phyloP scores from a whole-genome alignment of 371 early-diverging fungal species.

The Mortierella sp. region DNA sequence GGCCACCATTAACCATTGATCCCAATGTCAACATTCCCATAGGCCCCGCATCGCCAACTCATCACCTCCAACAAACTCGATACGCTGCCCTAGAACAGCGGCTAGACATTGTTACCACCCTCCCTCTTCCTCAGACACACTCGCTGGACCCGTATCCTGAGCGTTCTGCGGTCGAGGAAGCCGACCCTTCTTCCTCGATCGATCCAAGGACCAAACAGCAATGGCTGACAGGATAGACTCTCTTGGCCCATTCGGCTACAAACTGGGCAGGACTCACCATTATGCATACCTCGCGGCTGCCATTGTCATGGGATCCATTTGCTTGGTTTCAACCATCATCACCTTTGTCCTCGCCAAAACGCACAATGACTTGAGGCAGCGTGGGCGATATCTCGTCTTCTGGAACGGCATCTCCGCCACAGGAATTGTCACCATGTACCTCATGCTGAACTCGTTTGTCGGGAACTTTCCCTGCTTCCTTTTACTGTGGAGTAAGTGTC shows the following conservation, averaged over 20 bases:
- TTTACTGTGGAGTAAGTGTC: constrained; percentile 43
- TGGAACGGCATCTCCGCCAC: constrained; percentile 52
- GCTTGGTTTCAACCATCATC: constrained; percentile 30
- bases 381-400: constrained; percentile 48
- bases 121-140: too few relatives aligned
- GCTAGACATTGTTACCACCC: too few relatives aligned
- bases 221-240: neutral
- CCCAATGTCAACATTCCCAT: neutral
- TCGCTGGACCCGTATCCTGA: neutral
- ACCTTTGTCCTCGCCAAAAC: constrained; percentile 41
- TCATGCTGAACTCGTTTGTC: constrained; percentile 46
- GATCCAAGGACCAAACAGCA: constrained; percentile 11
- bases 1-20: neutral
- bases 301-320: constrained; percentile 35
- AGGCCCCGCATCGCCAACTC: neutral
- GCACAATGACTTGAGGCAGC: constrained; percentile 49
- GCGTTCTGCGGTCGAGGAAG: neutral
- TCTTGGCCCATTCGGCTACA: constrained; percentile 34
- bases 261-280: constrained; percentile 30
- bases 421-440: constrained; percentile 34
- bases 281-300: constrained; percentile 30
- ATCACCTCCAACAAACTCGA: neutral
- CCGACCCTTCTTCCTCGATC: neutral
- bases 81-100: neutral
- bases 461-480: constrained; percentile 48